Conservation (phyloP, 305 asterid genomes). For the Solanum aculeatissimum region DNA sequence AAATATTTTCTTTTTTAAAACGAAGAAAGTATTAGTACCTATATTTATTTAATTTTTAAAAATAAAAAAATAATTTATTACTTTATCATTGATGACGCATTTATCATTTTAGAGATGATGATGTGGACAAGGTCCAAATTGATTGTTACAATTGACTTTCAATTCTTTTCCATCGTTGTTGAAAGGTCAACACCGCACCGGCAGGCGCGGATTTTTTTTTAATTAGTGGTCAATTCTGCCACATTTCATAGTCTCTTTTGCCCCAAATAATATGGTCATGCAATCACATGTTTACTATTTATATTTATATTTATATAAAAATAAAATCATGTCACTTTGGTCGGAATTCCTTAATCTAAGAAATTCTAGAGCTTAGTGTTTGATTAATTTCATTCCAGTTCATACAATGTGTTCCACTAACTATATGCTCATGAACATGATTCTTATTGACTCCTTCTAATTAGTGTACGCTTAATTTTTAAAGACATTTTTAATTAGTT, state of each 20-base stretch:
- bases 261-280: background rate
- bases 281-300: background rate
- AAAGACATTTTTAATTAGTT: background rate
- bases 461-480: background rate
- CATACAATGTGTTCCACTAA: background rate
- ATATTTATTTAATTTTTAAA: background rate
- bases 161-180: background rate
- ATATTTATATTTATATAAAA: background rate
- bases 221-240: background rate
- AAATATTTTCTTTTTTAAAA: too few relatives aligned
- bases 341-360: background rate
- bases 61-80: background rate
- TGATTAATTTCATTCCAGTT: background rate
- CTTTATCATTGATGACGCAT: too few relatives aligned
- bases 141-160: background rate
- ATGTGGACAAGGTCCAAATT: background rate
- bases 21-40: too few relatives aligned
- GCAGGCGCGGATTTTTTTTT: background rate
- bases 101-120: too few relatives aligned
- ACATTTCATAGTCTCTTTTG: background rate
- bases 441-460: background rate
- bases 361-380: background rate
- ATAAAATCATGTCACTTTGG: background rate
- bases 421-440: background rate
- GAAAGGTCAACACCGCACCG: background rate